Percentiles rank a stretch among this genome's conserved stretches.
Conservation (phyloP, 176 grass and related monocot genomes). For the Triticum timopheevii region DNA sequence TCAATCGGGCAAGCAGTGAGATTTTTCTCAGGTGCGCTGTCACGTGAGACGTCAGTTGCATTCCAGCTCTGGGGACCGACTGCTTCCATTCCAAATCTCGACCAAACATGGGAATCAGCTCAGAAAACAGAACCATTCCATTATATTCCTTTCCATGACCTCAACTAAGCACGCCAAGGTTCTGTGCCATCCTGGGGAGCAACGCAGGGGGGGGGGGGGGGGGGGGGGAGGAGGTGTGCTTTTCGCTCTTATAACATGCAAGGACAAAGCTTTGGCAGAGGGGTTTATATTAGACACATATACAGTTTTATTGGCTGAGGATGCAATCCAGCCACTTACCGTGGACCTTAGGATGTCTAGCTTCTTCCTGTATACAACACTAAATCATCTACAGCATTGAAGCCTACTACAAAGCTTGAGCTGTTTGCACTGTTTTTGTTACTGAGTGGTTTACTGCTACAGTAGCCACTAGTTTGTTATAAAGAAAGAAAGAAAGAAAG, state of each 20-base stretch:
- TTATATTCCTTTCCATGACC: too few relatives aligned
- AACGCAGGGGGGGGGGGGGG: too few relatives aligned
- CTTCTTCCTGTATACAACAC: neutral
- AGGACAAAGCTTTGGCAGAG: neutral
- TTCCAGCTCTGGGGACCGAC: too few relatives aligned
- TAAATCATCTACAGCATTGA: neutral
- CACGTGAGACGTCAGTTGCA: too few relatives aligned
- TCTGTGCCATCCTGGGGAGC: neutral
- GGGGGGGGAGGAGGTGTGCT: neutral
- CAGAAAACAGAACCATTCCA: too few relatives aligned
- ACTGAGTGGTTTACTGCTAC: neutral
- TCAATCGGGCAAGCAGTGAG: too few relatives aligned
- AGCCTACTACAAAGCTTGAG: neutral
- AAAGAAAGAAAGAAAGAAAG: neutral
- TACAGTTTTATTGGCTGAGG: neutral
- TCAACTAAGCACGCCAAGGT: neutral
- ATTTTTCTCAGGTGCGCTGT: too few relatives aligned
- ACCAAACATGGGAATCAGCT: too few relatives aligned
- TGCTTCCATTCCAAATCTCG: too few relatives aligned
- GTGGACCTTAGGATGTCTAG: neutral
- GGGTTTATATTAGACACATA: neutral
- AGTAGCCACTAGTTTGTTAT: neutral
- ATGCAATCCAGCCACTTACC: neutral
- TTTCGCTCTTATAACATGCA: conserved; percentile 18
- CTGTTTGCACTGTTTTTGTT: neutral